Conservation (phyloP, 228 moss, liverwort and hornwort species). For the Sphagnum magellanicum region DNA sequence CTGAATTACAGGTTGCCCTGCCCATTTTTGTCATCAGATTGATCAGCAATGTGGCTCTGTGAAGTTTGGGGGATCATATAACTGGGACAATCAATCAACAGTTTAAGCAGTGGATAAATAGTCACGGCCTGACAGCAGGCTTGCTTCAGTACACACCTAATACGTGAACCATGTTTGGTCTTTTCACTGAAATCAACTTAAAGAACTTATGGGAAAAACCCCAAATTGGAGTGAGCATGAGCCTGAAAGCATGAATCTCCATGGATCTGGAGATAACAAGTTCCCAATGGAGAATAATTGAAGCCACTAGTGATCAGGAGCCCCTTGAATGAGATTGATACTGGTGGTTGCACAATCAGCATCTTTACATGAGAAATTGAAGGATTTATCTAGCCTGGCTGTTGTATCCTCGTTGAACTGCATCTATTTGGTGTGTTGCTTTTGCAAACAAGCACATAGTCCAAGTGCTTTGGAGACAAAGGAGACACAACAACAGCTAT, state of each 20-base stretch:
- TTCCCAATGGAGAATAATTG: not conserved
- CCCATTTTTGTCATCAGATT: slow-evolving; percentile 16
- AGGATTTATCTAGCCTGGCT: not conserved
- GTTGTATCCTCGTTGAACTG: too few species aligned
- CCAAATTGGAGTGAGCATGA: slow-evolving; percentile 4
- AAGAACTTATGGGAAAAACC: slow-evolving; percentile 17
- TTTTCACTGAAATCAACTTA: slow-evolving; percentile 18
- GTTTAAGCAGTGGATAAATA: slow-evolving; percentile 26
- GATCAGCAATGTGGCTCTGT: slow-evolving; percentile 11
- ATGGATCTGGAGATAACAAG: too few species aligned
- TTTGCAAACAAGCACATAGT: too few species aligned
- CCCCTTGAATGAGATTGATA: not conserved
- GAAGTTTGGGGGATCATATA: slow-evolving; percentile 21
- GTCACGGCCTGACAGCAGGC: slow-evolving; percentile 16
- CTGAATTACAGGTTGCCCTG: slow-evolving; percentile 27
- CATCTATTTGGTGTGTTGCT: too few species aligned
- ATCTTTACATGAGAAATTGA: not conserved
- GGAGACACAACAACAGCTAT: too few species aligned
- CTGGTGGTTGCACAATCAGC: not conserved
- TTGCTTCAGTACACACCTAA: slow-evolving; percentile 31
- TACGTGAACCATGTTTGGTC: slow-evolving; percentile 26
- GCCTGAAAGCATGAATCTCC: not conserved
- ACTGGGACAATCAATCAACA: slow-evolving; percentile 22
- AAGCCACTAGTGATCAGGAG: not conserved
- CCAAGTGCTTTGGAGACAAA: too few species aligned